Conservation (phyloP, 2,329 filamentous ascomycete genomes). For the Trichoderma afroharzianum region DNA sequence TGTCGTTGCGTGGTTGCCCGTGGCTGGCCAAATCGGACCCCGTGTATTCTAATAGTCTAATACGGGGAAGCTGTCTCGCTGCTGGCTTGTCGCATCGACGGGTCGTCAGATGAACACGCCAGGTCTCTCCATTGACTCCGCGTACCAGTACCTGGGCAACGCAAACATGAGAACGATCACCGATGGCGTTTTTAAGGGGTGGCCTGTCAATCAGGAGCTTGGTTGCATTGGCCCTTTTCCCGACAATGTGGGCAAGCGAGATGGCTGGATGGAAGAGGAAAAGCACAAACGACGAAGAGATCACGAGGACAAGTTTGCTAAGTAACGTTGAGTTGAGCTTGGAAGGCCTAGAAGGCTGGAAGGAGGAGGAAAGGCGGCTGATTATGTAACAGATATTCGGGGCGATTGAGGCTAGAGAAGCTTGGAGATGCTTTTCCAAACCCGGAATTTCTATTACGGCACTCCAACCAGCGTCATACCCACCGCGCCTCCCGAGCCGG, state of each 20-base stretch:
- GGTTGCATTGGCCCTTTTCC: background rate
- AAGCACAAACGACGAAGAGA: background rate
- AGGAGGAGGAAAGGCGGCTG: background rate
- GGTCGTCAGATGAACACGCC: slow-evolving; percentile 13
- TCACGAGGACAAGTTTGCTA: slow-evolving; percentile 12
- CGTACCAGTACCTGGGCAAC: background rate
- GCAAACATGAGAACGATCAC: background rate
- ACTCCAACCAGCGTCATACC: slow-evolving; percentile 3
- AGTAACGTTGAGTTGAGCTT: slow-evolving; percentile 9
- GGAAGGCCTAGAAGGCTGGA: slow-evolving; percentile 5
- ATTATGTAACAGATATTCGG: slow-evolving; percentile 7
- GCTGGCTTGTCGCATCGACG: slow-evolving; percentile 3
- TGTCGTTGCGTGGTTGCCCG: background rate
- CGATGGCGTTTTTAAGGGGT: slow-evolving; percentile 1
- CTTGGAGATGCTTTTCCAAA: slow-evolving; percentile 14
- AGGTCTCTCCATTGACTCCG: background rate
- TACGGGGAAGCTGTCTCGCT: slow-evolving; percentile 2
- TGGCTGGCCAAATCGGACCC: background rate
- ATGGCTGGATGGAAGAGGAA: background rate
- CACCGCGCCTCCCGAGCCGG: slow-evolving; percentile 14
- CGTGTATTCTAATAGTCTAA: background rate
- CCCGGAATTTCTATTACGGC: slow-evolving; percentile 19
- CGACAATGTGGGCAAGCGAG: slow-evolving; percentile 10
- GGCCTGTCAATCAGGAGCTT: slow-evolving; percentile 12
- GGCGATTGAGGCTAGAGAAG: background rate